Evolutionary conservation across 345 rosid species (phyloP), one percentile per base, ranked within the genome.

Genomic region (Cardamine resedifolia): DNA sequence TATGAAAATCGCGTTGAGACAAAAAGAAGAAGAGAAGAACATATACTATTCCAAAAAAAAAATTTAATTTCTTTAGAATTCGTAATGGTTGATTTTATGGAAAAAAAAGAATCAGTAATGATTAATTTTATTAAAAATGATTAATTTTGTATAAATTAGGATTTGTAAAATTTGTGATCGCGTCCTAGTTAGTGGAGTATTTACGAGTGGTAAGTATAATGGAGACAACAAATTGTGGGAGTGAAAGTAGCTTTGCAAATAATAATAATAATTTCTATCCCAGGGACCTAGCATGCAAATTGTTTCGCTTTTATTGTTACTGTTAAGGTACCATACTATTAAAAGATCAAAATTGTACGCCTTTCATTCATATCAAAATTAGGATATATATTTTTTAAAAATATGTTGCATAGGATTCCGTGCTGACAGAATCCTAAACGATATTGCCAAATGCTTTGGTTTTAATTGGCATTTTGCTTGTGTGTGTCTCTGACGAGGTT

Each of bases 211-310:
- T 30, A 47, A 66, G 27, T 36, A 65, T 18, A 7, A 57, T 66
- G 68, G 62, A 74, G 73, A 53, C 79, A 44, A 12, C 20, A 16
- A 33, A 52, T 62, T 43, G 74, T 68, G 68, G 79, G 39, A 30
- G 21, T 51, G 11, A 53, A 61, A 75, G 70, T 33, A 12, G 50
- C 70, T 75, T 67, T 7, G 33, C 58, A 68, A 69, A 62, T 68
- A 68, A 61, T 43, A 68, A 61, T 43, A 61, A 62, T 63, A 3
- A 33, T 33, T 53, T 69, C n/a, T 33, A 24, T 60, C 30, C 33
- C 4, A 19, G 45, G 73, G 73, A 67, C 68, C 63, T 67, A 51
- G 36, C 62, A 74, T 59, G 68, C 78, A 66, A 66, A 50, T 39
- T 3, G 18, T 16, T 67, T 31, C 36, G 20, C 51, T 74, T 58